Evolutionary conservation across 1,284 basidiomycete genomes (phyloP).

Genomic region (Xerocomus minutiporus): DNA sequence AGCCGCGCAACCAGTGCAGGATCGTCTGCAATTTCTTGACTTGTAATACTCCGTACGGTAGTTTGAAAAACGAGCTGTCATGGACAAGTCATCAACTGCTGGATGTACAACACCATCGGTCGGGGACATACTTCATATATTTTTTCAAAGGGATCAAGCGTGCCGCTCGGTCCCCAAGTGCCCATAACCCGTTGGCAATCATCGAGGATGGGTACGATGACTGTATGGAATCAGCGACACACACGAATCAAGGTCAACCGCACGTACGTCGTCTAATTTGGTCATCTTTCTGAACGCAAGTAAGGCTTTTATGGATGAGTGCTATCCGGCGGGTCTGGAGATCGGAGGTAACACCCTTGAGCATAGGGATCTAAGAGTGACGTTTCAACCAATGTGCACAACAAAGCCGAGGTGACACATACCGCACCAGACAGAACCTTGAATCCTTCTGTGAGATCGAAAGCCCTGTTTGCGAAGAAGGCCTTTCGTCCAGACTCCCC

Average conservation of each 20-base stretch:
- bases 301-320: conserved; percentile 65
- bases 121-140: conserved; percentile 55
- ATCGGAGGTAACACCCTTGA: conserved; percentile 67
- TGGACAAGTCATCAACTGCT: conserved; percentile 1
- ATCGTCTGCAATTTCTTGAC: conserved; percentile 64
- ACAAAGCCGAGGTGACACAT: conserved; percentile 28
- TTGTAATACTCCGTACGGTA: conserved; percentile 61
- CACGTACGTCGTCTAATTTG: conserved; percentile 54
- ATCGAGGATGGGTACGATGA: conserved; percentile 58
- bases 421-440: conserved; percentile 71
- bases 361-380: conserved; percentile 57
- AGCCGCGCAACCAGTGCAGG: conserved; percentile 53
- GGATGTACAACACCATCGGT: not conserved
- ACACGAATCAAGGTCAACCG: conserved; percentile 3
- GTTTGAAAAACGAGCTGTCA: conserved; percentile 65
- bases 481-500: conserved; percentile 63
- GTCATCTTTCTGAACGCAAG: conserved; percentile 54
- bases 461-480: conserved; percentile 61
- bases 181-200: conserved; percentile 58
- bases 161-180: conserved; percentile 57
- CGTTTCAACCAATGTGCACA: conserved; percentile 4
- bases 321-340: conserved; percentile 55
- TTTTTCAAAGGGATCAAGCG: conserved; percentile 63
- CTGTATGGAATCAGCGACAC: conserved; percentile 33
- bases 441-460: conserved; percentile 73